phyloP scores from a whole-genome alignment of 768 basidiomycete genomes.

The Favolaschia claudopus region DNA sequence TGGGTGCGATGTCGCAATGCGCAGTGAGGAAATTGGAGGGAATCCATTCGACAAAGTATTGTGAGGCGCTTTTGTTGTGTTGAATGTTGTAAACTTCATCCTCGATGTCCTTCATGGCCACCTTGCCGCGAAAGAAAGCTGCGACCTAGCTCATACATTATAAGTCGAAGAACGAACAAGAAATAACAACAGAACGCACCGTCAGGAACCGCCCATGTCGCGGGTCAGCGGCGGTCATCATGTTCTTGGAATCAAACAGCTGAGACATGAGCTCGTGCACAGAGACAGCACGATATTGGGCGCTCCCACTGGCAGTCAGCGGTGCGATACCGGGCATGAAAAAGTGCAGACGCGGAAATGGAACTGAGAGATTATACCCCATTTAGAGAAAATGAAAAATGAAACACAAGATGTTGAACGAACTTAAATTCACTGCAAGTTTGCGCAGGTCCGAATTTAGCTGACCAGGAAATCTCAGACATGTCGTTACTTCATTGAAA shows the following conservation, averaged over 20 bases:
- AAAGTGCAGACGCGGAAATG: conserved; percentile 99
- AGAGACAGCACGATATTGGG: conserved; percentile 94
- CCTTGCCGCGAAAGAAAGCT: conserved; percentile 98
- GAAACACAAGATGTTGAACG: conserved; percentile 32
- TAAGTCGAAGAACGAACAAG: background rate
- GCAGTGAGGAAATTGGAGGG: conserved; percentile 98
- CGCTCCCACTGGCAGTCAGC: conserved; percentile 91
- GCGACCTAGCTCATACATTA: conserved; percentile 48
- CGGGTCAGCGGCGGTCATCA: conserved; percentile 99
- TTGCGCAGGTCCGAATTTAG: conserved; percentile 99
- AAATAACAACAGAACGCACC: conserved; percentile 46
- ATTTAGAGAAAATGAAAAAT: background rate
- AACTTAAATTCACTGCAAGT: conserved; percentile 98
- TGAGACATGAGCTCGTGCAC: conserved; percentile 98
- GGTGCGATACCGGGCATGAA: conserved; percentile 98
- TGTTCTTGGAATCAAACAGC: conserved; percentile 99
- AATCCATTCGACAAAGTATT: conserved; percentile 99
- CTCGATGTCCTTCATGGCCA: conserved; percentile 99
- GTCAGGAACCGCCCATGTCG: conserved; percentile 98
- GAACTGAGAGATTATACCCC: conserved; percentile 67
- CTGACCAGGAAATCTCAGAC: conserved; percentile 99
- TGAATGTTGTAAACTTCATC: conserved; percentile 98
- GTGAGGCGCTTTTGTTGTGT: conserved; percentile 96
- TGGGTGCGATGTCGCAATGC: conserved; percentile 97
- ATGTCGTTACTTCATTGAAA: no score